phyloP scores from a whole-genome alignment of 768 basidiomycete genomes.

The Calocybe indica region DNA sequence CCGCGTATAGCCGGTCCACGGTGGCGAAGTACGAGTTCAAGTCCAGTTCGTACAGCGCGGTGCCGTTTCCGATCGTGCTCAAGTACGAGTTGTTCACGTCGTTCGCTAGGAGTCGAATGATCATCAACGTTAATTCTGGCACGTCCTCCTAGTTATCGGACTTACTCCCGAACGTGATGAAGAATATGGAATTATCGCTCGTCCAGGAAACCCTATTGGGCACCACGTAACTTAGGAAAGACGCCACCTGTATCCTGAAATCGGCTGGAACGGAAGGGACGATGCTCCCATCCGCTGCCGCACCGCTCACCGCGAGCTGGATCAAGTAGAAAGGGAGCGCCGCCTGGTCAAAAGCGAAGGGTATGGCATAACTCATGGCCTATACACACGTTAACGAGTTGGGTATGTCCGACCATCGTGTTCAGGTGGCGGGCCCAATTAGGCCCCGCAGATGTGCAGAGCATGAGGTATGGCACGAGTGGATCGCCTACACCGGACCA shows the following conservation, averaged over 20 bases:
- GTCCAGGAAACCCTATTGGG: constrained; percentile 14
- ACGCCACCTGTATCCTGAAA: constrained; percentile 14
- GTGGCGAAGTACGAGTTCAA: constrained; percentile 14
- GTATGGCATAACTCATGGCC: too few relatives aligned
- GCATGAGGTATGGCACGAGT: constrained; percentile 4
- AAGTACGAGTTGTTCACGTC: constrained; percentile 14
- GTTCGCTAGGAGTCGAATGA: constrained; percentile 10
- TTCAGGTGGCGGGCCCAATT: constrained; percentile 15
- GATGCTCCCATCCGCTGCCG: constrained; percentile 12
- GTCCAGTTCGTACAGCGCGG: constrained; percentile 10
- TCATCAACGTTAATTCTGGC: not conserved
- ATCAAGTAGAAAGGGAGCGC: not conserved
- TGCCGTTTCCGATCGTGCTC: constrained; percentile 12
- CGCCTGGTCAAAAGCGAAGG: not conserved
- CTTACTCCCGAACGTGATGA: constrained; percentile 17
- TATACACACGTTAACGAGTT: constrained; percentile 10
- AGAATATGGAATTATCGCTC: constrained; percentile 12
- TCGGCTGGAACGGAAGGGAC: constrained; percentile 15
- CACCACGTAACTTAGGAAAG: constrained; percentile 13
- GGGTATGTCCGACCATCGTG: constrained; percentile 9
- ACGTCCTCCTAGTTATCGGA: too few relatives aligned
- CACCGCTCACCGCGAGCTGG: constrained; percentile 17
- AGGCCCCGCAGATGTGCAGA: constrained; percentile 14
- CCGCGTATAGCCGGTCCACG: constrained; percentile 13
- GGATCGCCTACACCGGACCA: constrained; percentile 14